Percentiles rank a stretch among this genome's conserved stretches.
These are phyloP conservation scores for Aspergillus sclerotiicarbonarius DNA, from an alignment of 495 filamentous ascomycete genomes.

Conservation along the genomic window DNA sequence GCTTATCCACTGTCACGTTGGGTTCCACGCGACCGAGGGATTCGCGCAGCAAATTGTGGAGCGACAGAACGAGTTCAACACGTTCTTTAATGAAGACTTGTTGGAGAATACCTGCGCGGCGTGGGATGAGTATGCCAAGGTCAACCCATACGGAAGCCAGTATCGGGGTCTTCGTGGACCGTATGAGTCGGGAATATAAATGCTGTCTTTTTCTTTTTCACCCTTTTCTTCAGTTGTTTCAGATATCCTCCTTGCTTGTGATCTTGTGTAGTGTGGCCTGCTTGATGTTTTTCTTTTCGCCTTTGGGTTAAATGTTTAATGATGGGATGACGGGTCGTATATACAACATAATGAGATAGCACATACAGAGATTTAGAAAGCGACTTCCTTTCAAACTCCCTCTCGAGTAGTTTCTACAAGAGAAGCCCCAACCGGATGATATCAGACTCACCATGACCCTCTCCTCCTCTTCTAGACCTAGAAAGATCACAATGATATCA, in stretches of 20 bases:
- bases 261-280: no score
- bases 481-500: no score
- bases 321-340: background rate
- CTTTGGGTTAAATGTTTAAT: background rate
- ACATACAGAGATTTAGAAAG: no score
- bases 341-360: background rate
- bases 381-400: no score
- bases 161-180: slow-evolving; percentile 1
- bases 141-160: background rate
- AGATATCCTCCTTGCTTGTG: no score
- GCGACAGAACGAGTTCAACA: slow-evolving; percentile 26
- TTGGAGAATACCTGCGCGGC: slow-evolving; percentile 13
- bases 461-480: no score
- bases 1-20: slow-evolving; percentile 55
- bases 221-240: background rate
- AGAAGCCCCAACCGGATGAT: no score
- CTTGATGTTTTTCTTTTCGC: no score
- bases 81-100: slow-evolving; percentile 12
- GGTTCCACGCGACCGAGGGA: slow-evolving; percentile 44
- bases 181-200: slow-evolving; percentile 12
- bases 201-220: background rate
- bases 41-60: slow-evolving; percentile 49
- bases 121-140: slow-evolving; percentile 16
- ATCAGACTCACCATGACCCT: no score
- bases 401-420: no score